A percentile compares a stretch with the other conserved stretches of the same genome.
phyloP scores from a whole-genome alignment of 2,329 filamentous ascomycete genomes.

The Tolypocladium sp. region DNA sequence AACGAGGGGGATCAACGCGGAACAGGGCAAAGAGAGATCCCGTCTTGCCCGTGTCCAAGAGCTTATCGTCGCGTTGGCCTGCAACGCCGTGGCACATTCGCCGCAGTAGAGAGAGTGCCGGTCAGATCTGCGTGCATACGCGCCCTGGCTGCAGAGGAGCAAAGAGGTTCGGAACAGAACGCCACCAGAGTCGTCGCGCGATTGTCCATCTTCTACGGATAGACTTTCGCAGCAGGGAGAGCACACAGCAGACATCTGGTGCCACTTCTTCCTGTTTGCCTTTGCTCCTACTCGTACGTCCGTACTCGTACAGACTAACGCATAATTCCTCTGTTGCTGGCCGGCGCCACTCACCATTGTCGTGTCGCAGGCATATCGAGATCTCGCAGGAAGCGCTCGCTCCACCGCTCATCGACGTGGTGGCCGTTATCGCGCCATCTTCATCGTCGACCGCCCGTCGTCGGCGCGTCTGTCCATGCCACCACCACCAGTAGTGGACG shows the following conservation, averaged over 20 bases:
- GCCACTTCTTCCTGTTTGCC: background rate
- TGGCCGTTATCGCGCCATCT: background rate
- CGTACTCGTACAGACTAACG: no score
- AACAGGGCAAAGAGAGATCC: background rate
- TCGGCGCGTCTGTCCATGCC: background rate
- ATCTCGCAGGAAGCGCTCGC: background rate
- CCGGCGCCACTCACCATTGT: background rate
- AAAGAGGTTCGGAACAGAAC: background rate
- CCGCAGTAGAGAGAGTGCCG: background rate
- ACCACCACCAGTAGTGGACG: background rate
- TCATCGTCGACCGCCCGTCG: background rate
- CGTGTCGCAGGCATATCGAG: background rate
- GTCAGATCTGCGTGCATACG: background rate
- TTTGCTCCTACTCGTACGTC: background rate
- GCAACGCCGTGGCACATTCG: background rate
- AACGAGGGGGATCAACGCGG: background rate
- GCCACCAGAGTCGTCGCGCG: background rate
- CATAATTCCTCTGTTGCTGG: background rate
- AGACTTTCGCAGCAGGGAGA: background rate
- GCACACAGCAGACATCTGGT: background rate
- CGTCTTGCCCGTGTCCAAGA: background rate
- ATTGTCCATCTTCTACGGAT: background rate
- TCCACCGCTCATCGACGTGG: background rate
- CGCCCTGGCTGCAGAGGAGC: background rate
- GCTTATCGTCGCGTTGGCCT: background rate